Evolutionary conservation across 495 filamentous ascomycete genomes (phyloP).

Genomic region (Hypoxylon trugodes): DNA sequence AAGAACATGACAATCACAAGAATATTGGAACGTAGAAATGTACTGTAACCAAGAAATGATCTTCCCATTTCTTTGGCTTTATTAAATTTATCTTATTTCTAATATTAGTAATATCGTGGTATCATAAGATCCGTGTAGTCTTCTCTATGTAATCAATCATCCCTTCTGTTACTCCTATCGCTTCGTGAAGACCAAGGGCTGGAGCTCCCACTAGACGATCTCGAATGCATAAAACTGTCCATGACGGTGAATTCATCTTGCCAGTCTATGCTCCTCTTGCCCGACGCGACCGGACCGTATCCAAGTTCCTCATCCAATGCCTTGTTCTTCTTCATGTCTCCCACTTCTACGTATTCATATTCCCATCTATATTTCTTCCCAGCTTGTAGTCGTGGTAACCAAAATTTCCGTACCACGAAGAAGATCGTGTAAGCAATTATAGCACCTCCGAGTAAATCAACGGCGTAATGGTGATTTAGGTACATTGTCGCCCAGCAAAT

Average conservation of each 20-base stretch:
- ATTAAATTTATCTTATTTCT: slow-evolving; percentile 33
- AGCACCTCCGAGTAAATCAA: slow-evolving; percentile 88
- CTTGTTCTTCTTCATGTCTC: slow-evolving; percentile 52
- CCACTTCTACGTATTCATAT: slow-evolving; percentile 91
- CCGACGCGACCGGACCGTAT: slow-evolving; percentile 23
- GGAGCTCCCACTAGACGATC: slow-evolving; percentile 28
- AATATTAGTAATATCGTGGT: slow-evolving; percentile 38
- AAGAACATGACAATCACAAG: too few species aligned
- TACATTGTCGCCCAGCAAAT: slow-evolving; percentile 99
- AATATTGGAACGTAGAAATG: too few species aligned
- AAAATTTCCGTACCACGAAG: slow-evolving; percentile 79
- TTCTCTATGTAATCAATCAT: slow-evolving; percentile 28
- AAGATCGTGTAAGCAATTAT: slow-evolving; percentile 80
- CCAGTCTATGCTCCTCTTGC: slow-evolving; percentile 21
- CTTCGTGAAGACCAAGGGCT: slow-evolving; percentile 29
- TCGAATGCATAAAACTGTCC: slow-evolving; percentile 37
- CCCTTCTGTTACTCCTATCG: slow-evolving; percentile 31
- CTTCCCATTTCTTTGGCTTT: slow-evolving; percentile 5
- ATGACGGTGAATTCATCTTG: slow-evolving; percentile 30
- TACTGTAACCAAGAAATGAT: background rate
- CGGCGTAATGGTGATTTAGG: slow-evolving; percentile 93
- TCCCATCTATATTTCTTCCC: slow-evolving; percentile 93
- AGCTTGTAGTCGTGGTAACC: slow-evolving; percentile 78
- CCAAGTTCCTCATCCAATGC: slow-evolving; percentile 51
- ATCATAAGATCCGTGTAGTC: slow-evolving; percentile 29